Evolutionary conservation across 1,284 basidiomycete species (phyloP), one percentile per base, ranked within the genome.

Genomic region (Rhodotorula sp.): DNA sequence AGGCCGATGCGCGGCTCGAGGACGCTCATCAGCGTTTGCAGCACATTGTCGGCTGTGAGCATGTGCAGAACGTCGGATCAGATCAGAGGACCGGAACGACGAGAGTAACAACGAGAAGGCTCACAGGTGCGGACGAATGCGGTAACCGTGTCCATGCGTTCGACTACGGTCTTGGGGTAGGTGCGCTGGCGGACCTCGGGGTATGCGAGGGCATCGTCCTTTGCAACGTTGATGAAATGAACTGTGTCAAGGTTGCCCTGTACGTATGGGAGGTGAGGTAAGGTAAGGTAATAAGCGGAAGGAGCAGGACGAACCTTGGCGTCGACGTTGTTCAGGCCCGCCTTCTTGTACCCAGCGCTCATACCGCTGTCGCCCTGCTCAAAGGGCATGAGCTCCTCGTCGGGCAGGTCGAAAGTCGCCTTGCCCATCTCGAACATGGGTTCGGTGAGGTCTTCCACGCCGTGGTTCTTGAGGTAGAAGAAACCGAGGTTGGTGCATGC

Each of bases 281-380:
- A 17, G 6, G 41, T 7, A 48, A 12, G 22, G 7, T 6, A 25
- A 12, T 21, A 44, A 22, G 29, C 1, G 56, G 13, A 57, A 27
- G 32, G 7, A 13, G 7, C 13, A 21, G 17, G 6, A 27, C 64
- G 37, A 6, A 58, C 64, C n/a, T 83, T 83, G 34, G 86, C 85
- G 76, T 90, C 87, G 5, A 88, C 85, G 25, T 86, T 87, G 71
- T 85, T 87, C 0, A 85, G 85, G 2, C 89, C 89, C 0, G 84
- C 84, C 36, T 41, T 48, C 34, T 70, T 67, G 39, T 67, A 83
- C 86, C 89, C 89, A 66, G 87, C 88, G 0, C 87, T 88, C 69
- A 81, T 81, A 0, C 89, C 89, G 13, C 81, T 81, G 74, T 89
- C 86, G 1, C 89, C 88, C 79, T 89, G 88, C 76, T 89, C 88